Conservation (phyloP, 768 basidiomycete species). For the Pholiota microspora region DNA sequence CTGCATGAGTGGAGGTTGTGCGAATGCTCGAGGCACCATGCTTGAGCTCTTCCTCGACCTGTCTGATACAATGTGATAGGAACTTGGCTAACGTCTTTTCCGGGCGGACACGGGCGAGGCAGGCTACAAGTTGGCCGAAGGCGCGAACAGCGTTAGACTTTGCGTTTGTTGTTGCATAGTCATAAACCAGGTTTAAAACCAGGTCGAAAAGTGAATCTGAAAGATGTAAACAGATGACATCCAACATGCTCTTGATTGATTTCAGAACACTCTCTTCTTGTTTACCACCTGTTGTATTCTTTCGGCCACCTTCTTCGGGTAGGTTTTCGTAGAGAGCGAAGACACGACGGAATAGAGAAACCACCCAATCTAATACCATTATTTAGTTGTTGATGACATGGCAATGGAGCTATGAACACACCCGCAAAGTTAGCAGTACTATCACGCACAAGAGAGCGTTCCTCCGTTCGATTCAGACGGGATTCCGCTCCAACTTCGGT, state of each 20-base stretch:
- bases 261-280: slow-evolving; percentile 76
- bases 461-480: slow-evolving; percentile 58
- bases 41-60: slow-evolving; percentile 83
- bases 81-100: slow-evolving; percentile 77
- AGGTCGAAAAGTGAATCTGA: slow-evolving; percentile 81
- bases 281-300: slow-evolving; percentile 83
- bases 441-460: slow-evolving; percentile 70
- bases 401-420: slow-evolving; percentile 26
- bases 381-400: background rate
- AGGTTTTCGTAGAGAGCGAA: slow-evolving; percentile 87
- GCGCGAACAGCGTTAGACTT: slow-evolving; percentile 91
- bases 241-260: slow-evolving; percentile 76
- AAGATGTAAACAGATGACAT: slow-evolving; percentile 79
- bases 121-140: slow-evolving; percentile 84
- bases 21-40: slow-evolving; percentile 87
- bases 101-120: slow-evolving; percentile 77
- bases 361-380: slow-evolving; percentile 66
- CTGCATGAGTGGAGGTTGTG: slow-evolving; percentile 72
- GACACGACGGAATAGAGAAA: slow-evolving; percentile 72
- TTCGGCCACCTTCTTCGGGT: slow-evolving; percentile 91
- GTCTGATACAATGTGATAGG: slow-evolving; percentile 69
- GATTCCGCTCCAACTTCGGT: slow-evolving; percentile 40
- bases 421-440: slow-evolving; percentile 80
- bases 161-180: slow-evolving; percentile 87
- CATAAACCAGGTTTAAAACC: slow-evolving; percentile 78